Evolutionary conservation across 495 filamentous ascomycete species (phyloP), one percentile per base, ranked within the genome.

Genomic region (Aspergillus mulundensis): DNA sequence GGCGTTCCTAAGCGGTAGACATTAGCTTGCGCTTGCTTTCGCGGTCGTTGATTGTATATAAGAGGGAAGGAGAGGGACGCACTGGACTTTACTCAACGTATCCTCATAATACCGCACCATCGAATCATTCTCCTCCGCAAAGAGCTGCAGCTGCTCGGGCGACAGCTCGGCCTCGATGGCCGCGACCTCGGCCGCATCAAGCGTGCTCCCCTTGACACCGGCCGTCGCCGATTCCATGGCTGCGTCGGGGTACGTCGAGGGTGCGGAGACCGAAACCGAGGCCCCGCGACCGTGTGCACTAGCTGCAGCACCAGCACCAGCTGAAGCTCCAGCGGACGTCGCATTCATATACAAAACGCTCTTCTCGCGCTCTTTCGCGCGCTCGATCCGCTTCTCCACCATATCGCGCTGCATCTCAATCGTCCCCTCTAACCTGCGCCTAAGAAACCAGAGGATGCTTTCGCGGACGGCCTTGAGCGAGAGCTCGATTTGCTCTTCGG

Each of bases 21-120:
- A 25, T 25, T 25, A 39, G 12, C 44, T 12, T n/a, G n/a, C n/a
- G n/a, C n/a, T n/a, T n/a, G n/a, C n/a, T n/a, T n/a, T n/a, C n/a
- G n/a, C n/a, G n/a, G n/a, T n/a, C n/a, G n/a, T 16, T 40, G n/a
- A 16, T 40, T 40, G 38, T 3, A 42, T 18, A 5, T n/a, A 15
- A 50, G 30, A 46, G 19, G 20, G 19, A 15, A 3, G 25, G 21
- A 52, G 32, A 45, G 53, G 39, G 39, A 81, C 86, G 56, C 78
- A 94, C 90, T 86, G 88, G 56, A 97, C 90, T 81, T 97, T 93
- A 65, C 93, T 87, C 66, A 97, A 75, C 0, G 87, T 90, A 70
- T 88, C 89, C 69, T 97, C 89, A 68, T 93, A 96, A 70, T 95
- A 88, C 70, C 84, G 87, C 49, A 97, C 72, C 88, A 98, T 90